Conservation (phyloP, 2,329 filamentous ascomycete species). For the Diaporthe nobilis region DNA sequence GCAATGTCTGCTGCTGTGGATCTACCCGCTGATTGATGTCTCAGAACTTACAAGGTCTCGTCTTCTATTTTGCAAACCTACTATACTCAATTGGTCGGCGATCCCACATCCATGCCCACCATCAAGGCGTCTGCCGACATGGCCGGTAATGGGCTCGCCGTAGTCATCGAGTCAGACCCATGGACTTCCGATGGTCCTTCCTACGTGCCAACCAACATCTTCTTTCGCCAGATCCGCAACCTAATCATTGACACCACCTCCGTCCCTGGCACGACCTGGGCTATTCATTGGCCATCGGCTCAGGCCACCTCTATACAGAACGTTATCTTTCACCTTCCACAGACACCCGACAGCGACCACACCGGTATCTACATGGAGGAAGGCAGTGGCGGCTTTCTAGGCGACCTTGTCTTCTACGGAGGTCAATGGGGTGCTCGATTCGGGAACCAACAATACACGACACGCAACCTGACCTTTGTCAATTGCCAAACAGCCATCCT, state of each 20-base stretch:
- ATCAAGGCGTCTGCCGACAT: conserved; percentile 69
- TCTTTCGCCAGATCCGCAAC: conserved; percentile 72
- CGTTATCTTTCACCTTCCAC: conserved; percentile 67
- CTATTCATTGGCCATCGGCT: conserved; percentile 78
- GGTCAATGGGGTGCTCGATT: conserved; percentile 71
- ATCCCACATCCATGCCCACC: conserved; percentile 71
- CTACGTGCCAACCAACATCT: conserved; percentile 71
- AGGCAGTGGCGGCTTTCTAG: conserved; percentile 76
- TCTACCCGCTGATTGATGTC: not conserved
- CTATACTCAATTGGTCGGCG: conserved; percentile 83
- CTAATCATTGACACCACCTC: conserved; percentile 69
- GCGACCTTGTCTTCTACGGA: conserved; percentile 79
- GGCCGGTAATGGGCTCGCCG: conserved; percentile 47
- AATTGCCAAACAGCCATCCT: conserved; percentile 75
- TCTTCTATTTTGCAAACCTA: conserved; percentile 81
- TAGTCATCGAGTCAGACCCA: conserved; percentile 62
- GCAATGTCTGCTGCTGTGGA: not conserved
- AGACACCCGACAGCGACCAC: conserved; percentile 61
- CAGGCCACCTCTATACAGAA: conserved; percentile 75
- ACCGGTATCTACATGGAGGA: conserved; percentile 74
- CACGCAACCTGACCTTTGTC: conserved; percentile 76
- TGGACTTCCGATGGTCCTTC: conserved; percentile 59
- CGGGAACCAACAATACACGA: conserved; percentile 80
- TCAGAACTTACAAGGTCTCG: conserved; percentile 75
- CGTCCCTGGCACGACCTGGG: conserved; percentile 59